phyloP scores from a whole-genome alignment of 1,284 basidiomycete genomes.

The Ceratobasidium sp. region DNA sequence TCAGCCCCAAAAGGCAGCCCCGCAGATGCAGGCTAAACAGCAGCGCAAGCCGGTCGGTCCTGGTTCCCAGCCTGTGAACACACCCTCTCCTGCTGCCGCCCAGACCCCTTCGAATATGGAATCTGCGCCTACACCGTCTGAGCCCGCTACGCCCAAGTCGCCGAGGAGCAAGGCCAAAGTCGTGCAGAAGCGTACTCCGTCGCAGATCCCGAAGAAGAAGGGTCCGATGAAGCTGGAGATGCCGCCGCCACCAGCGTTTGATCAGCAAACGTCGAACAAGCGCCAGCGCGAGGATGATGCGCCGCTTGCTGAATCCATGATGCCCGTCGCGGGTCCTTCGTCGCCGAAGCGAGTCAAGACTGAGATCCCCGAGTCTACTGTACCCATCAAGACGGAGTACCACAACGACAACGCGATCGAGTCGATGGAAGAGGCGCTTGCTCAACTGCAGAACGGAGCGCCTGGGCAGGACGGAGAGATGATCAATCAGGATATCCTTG shows the following conservation, averaged over 20 bases:
- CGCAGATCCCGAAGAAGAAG: constrained; percentile 28
- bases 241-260: constrained; percentile 18
- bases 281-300: constrained; percentile 37
- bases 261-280: constrained; percentile 19
- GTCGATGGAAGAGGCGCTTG: constrained; percentile 32
- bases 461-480: constrained; percentile 19
- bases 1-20: constrained; percentile 9
- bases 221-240: constrained; percentile 14
- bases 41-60: constrained; percentile 26
- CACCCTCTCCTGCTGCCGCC: constrained; percentile 33
- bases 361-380: constrained; percentile 18
- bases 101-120: constrained; percentile 37
- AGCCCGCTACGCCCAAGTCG: constrained; percentile 40
- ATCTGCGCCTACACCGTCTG: constrained; percentile 34
- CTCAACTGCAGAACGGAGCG: constrained; percentile 1
- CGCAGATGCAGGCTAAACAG: constrained; percentile 2
- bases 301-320: constrained; percentile 5
- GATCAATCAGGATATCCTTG: constrained; percentile 26
- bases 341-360: constrained; percentile 41
- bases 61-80: constrained; percentile 31
- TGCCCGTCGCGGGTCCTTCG: constrained; percentile 28
- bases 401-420: constrained; percentile 21
- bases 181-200: constrained; percentile 21
- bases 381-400: constrained; percentile 33
- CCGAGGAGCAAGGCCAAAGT: constrained; percentile 15